Evolutionary conservation across 208 protist genomes (phyloP).

Genomic region (Trypanosoma cruzi): DNA sequence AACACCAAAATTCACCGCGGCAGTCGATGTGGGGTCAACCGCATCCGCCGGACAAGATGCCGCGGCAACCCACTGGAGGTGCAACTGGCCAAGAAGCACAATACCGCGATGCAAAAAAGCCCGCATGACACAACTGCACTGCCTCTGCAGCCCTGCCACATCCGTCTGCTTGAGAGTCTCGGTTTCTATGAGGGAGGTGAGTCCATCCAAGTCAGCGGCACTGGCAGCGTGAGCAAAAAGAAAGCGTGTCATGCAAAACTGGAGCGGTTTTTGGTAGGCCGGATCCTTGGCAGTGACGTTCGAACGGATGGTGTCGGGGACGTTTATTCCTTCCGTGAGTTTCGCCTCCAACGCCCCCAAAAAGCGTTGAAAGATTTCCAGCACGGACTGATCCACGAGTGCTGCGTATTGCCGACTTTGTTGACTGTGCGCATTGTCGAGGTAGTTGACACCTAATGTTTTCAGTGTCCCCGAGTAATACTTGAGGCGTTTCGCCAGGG

Average conservation of each 20-base stretch:
- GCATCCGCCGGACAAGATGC: conserved; percentile 26
- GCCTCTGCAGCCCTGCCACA: conserved; percentile 30
- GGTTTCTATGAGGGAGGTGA: conserved; percentile 3
- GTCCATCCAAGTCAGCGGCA: background rate
- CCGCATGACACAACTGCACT: conserved; percentile 18
- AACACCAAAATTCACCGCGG: conserved; percentile 29
- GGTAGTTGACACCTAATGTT: conserved; percentile 65
- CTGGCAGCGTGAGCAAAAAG: conserved; percentile 22
- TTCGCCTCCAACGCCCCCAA: conserved; percentile 9
- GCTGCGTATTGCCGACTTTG: conserved; percentile 38
- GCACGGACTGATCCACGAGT: conserved; percentile 44
- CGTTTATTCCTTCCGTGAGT: conserved; percentile 11
- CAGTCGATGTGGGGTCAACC: conserved; percentile 27
- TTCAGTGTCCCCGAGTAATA: conserved; percentile 61
- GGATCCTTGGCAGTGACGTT: background rate
- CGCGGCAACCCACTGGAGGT: conserved; percentile 29
- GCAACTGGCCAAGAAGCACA: conserved; percentile 62
- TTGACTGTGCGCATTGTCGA: conserved; percentile 47
- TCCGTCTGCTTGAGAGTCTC: conserved; percentile 18
- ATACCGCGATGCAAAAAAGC: conserved; percentile 31
- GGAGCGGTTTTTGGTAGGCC: conserved; percentile 11
- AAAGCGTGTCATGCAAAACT: conserved; percentile 35
- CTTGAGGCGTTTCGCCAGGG: conserved; percentile 55
- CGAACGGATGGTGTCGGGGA: background rate
- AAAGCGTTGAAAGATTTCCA: conserved; percentile 29